phyloP scores from a whole-genome alignment of 140 eudicot species.

The Erigeron philadelphicus region DNA sequence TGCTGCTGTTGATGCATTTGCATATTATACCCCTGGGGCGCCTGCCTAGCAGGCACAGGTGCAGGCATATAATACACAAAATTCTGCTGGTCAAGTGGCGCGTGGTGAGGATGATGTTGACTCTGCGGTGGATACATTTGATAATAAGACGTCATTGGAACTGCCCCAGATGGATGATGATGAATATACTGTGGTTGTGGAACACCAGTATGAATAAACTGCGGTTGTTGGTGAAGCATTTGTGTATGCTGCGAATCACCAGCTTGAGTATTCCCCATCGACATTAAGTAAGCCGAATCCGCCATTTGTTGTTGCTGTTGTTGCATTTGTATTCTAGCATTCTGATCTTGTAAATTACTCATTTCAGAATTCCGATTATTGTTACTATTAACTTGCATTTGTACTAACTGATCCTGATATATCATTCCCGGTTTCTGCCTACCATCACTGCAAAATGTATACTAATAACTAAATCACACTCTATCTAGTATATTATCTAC shows the following conservation, averaged over 20 bases:
- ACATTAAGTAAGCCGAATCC: slow-evolving; percentile 51
- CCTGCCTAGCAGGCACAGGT: slow-evolving; percentile 46
- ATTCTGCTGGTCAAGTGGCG: slow-evolving; percentile 51
- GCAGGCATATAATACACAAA: slow-evolving; percentile 65
- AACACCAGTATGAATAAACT: slow-evolving; percentile 53
- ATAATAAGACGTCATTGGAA: slow-evolving; percentile 64
- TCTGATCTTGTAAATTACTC: slow-evolving; percentile 46
- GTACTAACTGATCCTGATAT: slow-evolving; percentile 58
- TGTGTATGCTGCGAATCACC: slow-evolving; percentile 60
- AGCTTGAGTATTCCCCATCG: slow-evolving; percentile 34
- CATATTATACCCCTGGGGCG: slow-evolving; percentile 55
- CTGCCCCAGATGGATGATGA: slow-evolving; percentile 60
- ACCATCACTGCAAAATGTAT: slow-evolving; percentile 63
- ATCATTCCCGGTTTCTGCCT: slow-evolving; percentile 61
- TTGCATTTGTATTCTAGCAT: slow-evolving; percentile 49
- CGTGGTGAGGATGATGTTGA: slow-evolving; percentile 53
- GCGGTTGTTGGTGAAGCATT: slow-evolving; percentile 58
- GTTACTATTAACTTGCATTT: slow-evolving; percentile 34
- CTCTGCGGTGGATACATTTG: slow-evolving; percentile 72
- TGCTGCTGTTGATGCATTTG: slow-evolving; percentile 40
- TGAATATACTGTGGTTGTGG: slow-evolving; percentile 56
- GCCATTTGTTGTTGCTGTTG: slow-evolving; percentile 48
- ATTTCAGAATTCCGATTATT: slow-evolving; percentile 30
- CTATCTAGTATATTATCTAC: no score
- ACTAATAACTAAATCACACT: not conserved